phyloP scores from a whole-genome alignment of 768 basidiomycete genomes.

The Gautieria morchelliformis region DNA sequence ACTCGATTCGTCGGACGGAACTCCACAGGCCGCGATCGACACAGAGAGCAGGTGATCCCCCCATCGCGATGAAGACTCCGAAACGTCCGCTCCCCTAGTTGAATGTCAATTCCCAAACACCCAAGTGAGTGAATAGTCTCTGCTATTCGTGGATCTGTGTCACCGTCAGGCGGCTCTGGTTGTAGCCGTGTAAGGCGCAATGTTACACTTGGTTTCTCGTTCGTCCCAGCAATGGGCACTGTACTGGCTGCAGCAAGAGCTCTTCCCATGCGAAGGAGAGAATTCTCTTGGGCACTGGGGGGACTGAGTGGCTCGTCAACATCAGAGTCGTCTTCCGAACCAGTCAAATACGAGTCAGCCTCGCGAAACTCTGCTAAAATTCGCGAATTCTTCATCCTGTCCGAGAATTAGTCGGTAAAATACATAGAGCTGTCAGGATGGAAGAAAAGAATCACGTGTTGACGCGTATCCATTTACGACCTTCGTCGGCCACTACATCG shows the following conservation, averaged over 20 bases:
- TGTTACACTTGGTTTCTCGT: constrained; percentile 37
- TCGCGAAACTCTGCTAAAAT: constrained; percentile 76
- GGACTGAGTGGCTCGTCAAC: constrained; percentile 24
- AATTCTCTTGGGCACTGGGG: constrained; percentile 57
- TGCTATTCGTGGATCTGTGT: constrained; percentile 46
- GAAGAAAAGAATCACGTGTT: constrained; percentile 58
- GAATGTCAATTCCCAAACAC: constrained; percentile 55
- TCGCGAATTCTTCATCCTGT: constrained; percentile 67
- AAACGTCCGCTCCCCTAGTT: constrained; percentile 48
- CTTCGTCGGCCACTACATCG: constrained; percentile 70
- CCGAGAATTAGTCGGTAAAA: constrained; percentile 5
- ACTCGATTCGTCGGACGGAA: constrained; percentile 47
- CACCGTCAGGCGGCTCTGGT: constrained; percentile 24
- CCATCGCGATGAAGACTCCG: not conserved
- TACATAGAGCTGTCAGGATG: not conserved
- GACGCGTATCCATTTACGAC: constrained; percentile 70
- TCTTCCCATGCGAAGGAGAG: constrained; percentile 61
- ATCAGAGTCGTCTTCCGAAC: constrained; percentile 34
- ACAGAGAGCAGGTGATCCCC: constrained; percentile 3
- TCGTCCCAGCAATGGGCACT: constrained; percentile 16
- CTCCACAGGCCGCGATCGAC: constrained; percentile 8
- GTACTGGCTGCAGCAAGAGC: constrained; percentile 53
- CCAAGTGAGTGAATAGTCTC: constrained; percentile 47
- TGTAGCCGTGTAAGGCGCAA: constrained; percentile 66
- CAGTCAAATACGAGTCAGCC: constrained; percentile 71